Evolutionary conservation across 2,329 filamentous ascomycete species (phyloP).

Genomic region (Xylariaceae sp.): DNA sequence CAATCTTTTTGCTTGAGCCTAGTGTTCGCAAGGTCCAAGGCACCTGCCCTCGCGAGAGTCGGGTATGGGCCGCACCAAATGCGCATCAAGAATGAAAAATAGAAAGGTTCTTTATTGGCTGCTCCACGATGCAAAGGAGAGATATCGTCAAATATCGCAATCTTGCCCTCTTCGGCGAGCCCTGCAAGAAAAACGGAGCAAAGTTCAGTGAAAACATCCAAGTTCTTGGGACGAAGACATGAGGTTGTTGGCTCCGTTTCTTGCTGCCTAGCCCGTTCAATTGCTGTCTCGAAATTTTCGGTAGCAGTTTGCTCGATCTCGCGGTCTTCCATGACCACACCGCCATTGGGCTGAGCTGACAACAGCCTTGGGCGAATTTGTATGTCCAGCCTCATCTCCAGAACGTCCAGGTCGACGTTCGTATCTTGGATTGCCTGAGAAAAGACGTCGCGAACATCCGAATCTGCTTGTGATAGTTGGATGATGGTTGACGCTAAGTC

Average conservation of each 20-base stretch:
- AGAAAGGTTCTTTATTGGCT: constrained; percentile 61
- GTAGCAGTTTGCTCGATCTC: constrained; percentile 7
- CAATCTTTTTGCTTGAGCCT: constrained; percentile 52
- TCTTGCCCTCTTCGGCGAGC: constrained; percentile 30
- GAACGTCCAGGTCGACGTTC: constrained; percentile 68
- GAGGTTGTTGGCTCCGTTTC: constrained; percentile 39
- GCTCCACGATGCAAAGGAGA: constrained; percentile 53
- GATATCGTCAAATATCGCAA: constrained; percentile 52
- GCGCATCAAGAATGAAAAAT: constrained; percentile 71
- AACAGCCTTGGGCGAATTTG: constrained; percentile 60
- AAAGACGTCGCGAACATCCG: constrained; percentile 61
- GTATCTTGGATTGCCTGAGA: constrained; percentile 64
- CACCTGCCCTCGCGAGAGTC: constrained; percentile 64
- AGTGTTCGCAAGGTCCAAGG: constrained; percentile 63
- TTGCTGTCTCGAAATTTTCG: constrained; percentile 27
- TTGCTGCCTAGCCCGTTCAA: constrained; percentile 28
- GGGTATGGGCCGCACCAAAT: constrained; percentile 73
- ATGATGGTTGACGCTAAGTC: constrained; percentile 67
- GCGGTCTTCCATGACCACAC: constrained; percentile 47
- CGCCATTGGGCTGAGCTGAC: constrained; percentile 48
- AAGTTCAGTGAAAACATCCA: constrained; percentile 56
- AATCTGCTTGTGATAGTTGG: constrained; percentile 58
- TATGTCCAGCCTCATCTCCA: constrained; percentile 73
- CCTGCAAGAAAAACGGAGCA: constrained; percentile 54
- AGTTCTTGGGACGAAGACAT: constrained; percentile 51